Conservation (phyloP, 1,139 yeast species). For the Kodamaea derodonti region DNA sequence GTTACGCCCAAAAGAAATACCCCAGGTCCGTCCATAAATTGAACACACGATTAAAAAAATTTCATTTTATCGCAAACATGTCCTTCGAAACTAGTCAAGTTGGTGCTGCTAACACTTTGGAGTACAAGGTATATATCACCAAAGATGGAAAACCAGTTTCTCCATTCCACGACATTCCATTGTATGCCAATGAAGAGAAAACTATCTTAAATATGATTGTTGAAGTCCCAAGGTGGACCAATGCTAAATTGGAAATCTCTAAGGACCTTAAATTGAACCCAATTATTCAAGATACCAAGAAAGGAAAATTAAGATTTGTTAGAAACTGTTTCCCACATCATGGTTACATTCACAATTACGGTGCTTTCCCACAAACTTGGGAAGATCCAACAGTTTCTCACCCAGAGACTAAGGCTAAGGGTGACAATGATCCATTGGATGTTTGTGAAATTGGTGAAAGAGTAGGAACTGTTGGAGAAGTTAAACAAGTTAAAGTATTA, state of each 20-base stretch:
- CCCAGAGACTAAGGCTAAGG: constrained; percentile 46
- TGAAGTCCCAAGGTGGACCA: constrained; percentile 95
- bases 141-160: constrained; percentile 57
- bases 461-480: constrained; percentile 67
- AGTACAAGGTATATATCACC: constrained; percentile 76
- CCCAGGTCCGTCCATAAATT: too few species aligned
- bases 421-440: constrained; percentile 96
- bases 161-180: constrained; percentile 87
- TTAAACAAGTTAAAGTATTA: constrained; percentile 80
- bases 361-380: constrained; percentile 99
- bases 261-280: constrained; percentile 78
- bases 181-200: constrained; percentile 58
- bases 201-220: constrained; percentile 82
- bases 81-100: constrained; percentile 76
- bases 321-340: constrained; percentile 94
- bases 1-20: too few species aligned
- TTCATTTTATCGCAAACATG: too few species aligned
- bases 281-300: constrained; percentile 87
- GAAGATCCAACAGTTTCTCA: constrained; percentile 56
- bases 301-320: constrained; percentile 82
- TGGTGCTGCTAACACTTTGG: constrained; percentile 90
- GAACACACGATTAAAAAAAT: too few species aligned
- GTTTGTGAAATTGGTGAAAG: constrained; percentile 88
- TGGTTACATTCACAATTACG: constrained; percentile 95
- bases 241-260: constrained; percentile 88